Evolutionary conservation across 23 red algal genomes (phyloP).

Genomic region (Gracilaria vermiculophylla): DNA sequence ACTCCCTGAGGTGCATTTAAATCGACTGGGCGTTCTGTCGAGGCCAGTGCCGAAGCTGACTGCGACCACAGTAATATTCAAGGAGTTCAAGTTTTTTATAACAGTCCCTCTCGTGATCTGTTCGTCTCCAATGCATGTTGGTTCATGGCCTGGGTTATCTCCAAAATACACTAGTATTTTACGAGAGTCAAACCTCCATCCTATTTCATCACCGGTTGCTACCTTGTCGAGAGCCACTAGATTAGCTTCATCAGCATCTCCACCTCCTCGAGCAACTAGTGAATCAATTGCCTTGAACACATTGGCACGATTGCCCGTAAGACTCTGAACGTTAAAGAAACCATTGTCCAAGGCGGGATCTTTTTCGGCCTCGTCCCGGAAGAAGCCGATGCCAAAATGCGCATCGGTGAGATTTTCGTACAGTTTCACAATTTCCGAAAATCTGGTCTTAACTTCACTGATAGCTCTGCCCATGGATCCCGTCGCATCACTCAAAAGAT

Average conservation of each 20-base stretch:
- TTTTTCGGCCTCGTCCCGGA: conserved; percentile 25
- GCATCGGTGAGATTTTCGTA: conserved; percentile 12
- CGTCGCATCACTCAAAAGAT: conserved; percentile 1
- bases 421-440: conserved; percentile 13
- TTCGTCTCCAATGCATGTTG: conserved; percentile 24
- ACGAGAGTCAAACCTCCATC: conserved; percentile 50
- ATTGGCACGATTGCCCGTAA: not conserved
- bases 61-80: conserved; percentile 49
- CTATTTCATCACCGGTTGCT: conserved; percentile 19
- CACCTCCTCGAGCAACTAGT: not conserved
- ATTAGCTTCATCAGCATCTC: conserved; percentile 40
- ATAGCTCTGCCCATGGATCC: conserved; percentile 1
- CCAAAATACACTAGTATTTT: conserved; percentile 62
- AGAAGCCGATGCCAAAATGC: conserved; percentile 55
- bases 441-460: not conserved
- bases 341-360: conserved; percentile 25
- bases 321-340: conserved; percentile 39
- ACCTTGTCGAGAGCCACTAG: conserved; percentile 47
- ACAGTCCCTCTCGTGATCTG: conserved; percentile 15
- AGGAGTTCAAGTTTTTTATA: not conserved
- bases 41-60: conserved; percentile 22
- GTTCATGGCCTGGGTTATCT: conserved; percentile 60
- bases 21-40: conserved; percentile 4
- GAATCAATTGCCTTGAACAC: conserved; percentile 36
- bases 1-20: not conserved